Conservation (phyloP, 1,139 yeast species). For the Trichomonascaceae sp. region DNA sequence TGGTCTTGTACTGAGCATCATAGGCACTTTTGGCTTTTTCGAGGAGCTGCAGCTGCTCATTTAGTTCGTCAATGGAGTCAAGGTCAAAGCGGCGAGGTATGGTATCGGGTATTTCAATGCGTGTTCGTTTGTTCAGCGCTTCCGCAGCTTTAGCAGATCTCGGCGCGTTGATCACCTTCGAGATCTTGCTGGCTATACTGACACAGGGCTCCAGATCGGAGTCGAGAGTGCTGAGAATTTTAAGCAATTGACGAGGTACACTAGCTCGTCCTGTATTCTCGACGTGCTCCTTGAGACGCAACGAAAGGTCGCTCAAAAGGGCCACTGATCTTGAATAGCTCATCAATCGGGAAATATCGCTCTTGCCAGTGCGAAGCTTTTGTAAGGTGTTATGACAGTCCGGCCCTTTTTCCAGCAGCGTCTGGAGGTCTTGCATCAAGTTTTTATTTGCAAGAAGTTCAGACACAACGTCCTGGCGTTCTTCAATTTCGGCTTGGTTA, state of each 20-base stretch:
- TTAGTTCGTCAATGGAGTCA: neutral
- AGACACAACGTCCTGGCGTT: conserved; percentile 51
- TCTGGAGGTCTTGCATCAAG: conserved; percentile 26
- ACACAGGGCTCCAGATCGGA: no score
- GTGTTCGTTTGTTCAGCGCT: no score
- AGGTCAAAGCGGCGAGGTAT: neutral
- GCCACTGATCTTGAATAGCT: conserved; percentile 32
- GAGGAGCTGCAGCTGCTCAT: neutral
- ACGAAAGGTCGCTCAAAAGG: conserved; percentile 14
- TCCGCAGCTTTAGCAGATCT: no score
- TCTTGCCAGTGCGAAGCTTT: conserved; percentile 32
- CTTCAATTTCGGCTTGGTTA: conserved; percentile 38
- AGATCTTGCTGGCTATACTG: no score
- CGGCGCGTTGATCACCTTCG: no score
- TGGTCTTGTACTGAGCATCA: neutral
- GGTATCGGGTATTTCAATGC: neutral
- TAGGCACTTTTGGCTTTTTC: neutral
- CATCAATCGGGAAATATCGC: conserved; percentile 33
- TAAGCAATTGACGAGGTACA: no score
- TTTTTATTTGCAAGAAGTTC: conserved; percentile 34
- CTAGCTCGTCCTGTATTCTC: no score
- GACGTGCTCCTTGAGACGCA: conserved; percentile 2
- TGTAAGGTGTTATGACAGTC: conserved; percentile 47
- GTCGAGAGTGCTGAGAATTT: no score
- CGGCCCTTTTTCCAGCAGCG: conserved; percentile 24